Conservation (phyloP, 768 basidiomycete genomes). For the Terana coerulea region DNA sequence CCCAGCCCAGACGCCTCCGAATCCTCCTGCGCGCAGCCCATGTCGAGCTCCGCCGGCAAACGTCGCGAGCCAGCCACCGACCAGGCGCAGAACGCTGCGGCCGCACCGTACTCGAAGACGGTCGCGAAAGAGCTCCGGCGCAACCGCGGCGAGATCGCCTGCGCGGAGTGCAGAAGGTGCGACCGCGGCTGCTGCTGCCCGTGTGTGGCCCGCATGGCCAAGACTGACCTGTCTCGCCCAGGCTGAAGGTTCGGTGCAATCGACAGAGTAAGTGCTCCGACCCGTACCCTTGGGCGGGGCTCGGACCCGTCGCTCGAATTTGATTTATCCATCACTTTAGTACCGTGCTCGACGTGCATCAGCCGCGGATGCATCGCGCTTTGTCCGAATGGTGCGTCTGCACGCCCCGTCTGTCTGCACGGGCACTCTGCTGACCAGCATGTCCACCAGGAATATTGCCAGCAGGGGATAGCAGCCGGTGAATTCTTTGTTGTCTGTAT, state of each 20-base stretch:
- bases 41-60: conserved; percentile 4
- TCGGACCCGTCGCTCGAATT: not conserved
- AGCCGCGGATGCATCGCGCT: conserved; percentile 47
- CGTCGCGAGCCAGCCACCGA: conserved; percentile 5
- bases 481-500: not conserved
- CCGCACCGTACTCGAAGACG: conserved; percentile 11
- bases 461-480: conserved; percentile 50
- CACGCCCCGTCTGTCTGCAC: not conserved
- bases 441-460: conserved; percentile 43
- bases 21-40: conserved; percentile 1
- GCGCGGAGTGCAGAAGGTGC: conserved; percentile 30
- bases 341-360: conserved; percentile 40
- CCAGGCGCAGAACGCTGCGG: not conserved
- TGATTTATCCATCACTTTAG: conserved; percentile 13
- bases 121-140: conserved; percentile 23
- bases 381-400: conserved; percentile 47
- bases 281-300: not conserved
- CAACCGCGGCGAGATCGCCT: conserved; percentile 26
- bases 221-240: conserved; percentile 5
- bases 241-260: conserved; percentile 27
- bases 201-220: not conserved
- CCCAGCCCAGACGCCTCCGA: too few species aligned
- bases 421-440: not conserved
- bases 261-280: conserved; percentile 21
- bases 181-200: not conserved